Base-by-base conservation (phyloP, 306 rosid genomes). In the Medicago truncatula region DNA sequence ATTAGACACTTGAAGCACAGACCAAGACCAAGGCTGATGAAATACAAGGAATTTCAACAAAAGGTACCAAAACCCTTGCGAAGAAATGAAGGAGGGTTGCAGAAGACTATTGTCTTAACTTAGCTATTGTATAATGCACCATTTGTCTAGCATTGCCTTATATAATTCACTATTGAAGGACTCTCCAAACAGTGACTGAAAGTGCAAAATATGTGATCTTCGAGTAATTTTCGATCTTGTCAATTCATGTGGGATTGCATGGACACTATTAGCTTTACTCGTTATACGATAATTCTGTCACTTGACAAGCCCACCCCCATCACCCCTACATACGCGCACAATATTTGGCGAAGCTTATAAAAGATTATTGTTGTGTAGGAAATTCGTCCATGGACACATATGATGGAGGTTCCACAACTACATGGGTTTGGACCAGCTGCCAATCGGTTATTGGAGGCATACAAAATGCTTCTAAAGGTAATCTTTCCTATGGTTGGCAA, bases 381-480 rank as follows among this genome's bases (percentile, higher is more conserved):
- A 87, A 94, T 94, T 76, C 98, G 95, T 63, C 98, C 98, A n/a
- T 90, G 98, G 98, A 91, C 97, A 40, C 98, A 94, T 85, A 94
- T 94, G 98, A 94, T 94, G 98, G 98, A 94, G 89, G 98, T 91
- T 75, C 98, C 98, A 53, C 98, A 94, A 78, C 97, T 94, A 70
- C 98, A 94, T 80, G 96, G 98, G 71, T 94, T 94, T 70, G 97
- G 98, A 65, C 97, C 98, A 40, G 97, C 98, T 79, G 96, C 98
- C 83, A 92, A 94, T 67, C 95, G 96, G 64, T 85, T 92, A 57
- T 88, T 94, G 86, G 96, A 92, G 87, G 98, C 98, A 3, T 94
- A 94, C 85, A 92, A 94, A 83, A 88, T 90, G 95, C 96, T 94
- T 78, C 85, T 94, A 75, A 94, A 94, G 98, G 98, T 94, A 85